A percentile compares a stretch with the other conserved stretches of the same genome.
phyloP scores from a whole-genome alignment of 305 asterid species.

The Fraxinus floribunda region DNA sequence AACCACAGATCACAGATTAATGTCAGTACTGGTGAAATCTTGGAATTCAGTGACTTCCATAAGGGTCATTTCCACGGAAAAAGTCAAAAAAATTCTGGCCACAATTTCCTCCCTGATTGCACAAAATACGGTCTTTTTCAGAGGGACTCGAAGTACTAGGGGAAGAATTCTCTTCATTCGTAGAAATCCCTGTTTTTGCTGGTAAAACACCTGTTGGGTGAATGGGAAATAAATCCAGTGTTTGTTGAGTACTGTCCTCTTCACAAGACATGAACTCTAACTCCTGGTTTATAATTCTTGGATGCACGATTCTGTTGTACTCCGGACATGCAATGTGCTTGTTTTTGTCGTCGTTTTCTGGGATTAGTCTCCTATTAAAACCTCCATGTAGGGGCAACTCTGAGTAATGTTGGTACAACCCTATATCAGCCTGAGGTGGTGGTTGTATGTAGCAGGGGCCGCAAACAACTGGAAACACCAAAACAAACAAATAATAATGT shows the following conservation, averaged over 20 bases:
- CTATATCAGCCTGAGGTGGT: slow-evolving; percentile 34
- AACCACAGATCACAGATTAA: slow-evolving; percentile 25
- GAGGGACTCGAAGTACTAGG: slow-evolving; percentile 1
- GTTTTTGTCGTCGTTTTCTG: slow-evolving; percentile 8
- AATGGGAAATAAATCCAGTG: slow-evolving; percentile 76
- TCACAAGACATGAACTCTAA: neutral
- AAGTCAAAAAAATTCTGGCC: slow-evolving; percentile 53
- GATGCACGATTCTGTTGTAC: slow-evolving; percentile 19
- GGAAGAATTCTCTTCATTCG: slow-evolving; percentile 8
- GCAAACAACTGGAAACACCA: slow-evolving; percentile 41
- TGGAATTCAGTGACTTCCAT: slow-evolving; percentile 38
- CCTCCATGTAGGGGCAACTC: slow-evolving; percentile 42
- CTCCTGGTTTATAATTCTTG: neutral
- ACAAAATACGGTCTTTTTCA: slow-evolving; percentile 14
- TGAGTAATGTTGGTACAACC: slow-evolving; percentile 38
- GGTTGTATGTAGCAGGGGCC: slow-evolving; percentile 49
- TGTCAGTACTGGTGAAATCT: slow-evolving; percentile 34
- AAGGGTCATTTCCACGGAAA: slow-evolving; percentile 42
- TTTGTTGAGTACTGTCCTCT: slow-evolving; percentile 40
- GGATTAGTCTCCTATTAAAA: slow-evolving; percentile 36
- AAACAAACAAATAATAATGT: neutral
- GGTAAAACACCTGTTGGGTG: slow-evolving; percentile 67
- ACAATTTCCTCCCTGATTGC: slow-evolving; percentile 13
- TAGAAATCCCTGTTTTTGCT: slow-evolving; percentile 23
- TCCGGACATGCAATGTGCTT: slow-evolving; percentile 10